phyloP scores from a whole-genome alignment of 2,329 filamentous ascomycete species.

The Colletotrichum sp. region DNA sequence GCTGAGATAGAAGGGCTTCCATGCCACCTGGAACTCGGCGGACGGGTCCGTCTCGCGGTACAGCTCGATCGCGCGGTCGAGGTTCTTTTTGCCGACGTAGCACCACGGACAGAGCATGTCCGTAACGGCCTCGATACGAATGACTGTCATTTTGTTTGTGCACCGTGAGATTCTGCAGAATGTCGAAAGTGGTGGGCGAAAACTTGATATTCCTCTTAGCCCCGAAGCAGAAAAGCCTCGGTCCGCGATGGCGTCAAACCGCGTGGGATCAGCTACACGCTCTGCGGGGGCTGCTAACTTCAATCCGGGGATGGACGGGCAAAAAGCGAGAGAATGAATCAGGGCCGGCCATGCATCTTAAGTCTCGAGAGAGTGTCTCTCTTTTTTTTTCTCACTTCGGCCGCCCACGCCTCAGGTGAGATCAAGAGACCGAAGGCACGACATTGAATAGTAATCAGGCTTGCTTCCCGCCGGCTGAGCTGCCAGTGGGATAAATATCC shows the following conservation, averaged over 20 bases:
- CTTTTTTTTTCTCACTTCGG: background rate
- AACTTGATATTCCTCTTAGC: background rate
- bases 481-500: background rate
- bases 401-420: background rate
- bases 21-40: constrained; percentile 50
- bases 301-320: background rate
- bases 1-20: constrained; percentile 52
- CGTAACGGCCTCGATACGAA: constrained; percentile 52
- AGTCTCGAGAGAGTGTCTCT: background rate
- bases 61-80: constrained; percentile 48
- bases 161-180: background rate
- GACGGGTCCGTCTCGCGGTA: constrained; percentile 45
- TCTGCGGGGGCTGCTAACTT: background rate
- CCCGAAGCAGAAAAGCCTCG: background rate
- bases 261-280: background rate
- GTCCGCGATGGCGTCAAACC: background rate
- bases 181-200: background rate
- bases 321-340: background rate
- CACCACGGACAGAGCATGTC: constrained; percentile 60
- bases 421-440: background rate
- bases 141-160: constrained; percentile 23
- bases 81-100: constrained; percentile 52
- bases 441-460: background rate
- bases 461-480: background rate
- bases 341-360: background rate